Evolutionary conservation across 495 filamentous ascomycete species (phyloP).

Genomic region (Beverwykella pulmonaria): DNA sequence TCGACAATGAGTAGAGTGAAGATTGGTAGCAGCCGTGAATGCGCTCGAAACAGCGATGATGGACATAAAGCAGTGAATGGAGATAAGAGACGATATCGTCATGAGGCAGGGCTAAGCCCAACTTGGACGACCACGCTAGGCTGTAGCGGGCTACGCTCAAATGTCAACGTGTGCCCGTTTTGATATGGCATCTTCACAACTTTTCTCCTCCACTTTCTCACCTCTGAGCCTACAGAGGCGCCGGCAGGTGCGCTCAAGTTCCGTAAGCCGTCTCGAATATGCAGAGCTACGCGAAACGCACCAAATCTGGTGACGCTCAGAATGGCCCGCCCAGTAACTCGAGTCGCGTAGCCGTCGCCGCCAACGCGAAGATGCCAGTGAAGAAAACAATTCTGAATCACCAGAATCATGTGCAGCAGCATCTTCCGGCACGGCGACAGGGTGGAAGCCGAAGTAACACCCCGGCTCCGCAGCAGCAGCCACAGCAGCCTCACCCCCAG

Average conservation of each 20-base stretch:
- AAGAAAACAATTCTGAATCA: background rate
- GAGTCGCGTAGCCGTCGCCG: constrained; percentile 10
- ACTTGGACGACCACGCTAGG: background rate
- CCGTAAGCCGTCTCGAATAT: background rate
- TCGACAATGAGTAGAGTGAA: background rate
- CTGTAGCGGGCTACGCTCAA: background rate
- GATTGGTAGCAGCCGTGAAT: background rate
- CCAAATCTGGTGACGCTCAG: background rate
- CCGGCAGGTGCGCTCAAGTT: too few species aligned
- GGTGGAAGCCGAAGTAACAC: background rate
- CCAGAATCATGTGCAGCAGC: constrained; percentile 1
- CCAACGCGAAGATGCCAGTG: constrained; percentile 12
- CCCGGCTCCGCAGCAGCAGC: background rate
- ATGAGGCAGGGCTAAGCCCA: background rate
- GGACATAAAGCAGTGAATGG: constrained; percentile 9
- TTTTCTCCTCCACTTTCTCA: background rate
- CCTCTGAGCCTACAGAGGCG: background rate
- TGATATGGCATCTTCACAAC: constrained; percentile 2
- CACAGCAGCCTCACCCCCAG: constrained; percentile 1
- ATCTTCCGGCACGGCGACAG: background rate
- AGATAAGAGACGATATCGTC: constrained; percentile 23
- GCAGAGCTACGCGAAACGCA: constrained; percentile 1
- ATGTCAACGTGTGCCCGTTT: constrained; percentile 2
- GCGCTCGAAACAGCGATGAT: background rate
- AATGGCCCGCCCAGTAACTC: background rate